These are phyloP conservation scores for Sarcocystis neurona DNA, from an alignment of 169 alveolate genomes.

Conservation along the genomic window DNA sequence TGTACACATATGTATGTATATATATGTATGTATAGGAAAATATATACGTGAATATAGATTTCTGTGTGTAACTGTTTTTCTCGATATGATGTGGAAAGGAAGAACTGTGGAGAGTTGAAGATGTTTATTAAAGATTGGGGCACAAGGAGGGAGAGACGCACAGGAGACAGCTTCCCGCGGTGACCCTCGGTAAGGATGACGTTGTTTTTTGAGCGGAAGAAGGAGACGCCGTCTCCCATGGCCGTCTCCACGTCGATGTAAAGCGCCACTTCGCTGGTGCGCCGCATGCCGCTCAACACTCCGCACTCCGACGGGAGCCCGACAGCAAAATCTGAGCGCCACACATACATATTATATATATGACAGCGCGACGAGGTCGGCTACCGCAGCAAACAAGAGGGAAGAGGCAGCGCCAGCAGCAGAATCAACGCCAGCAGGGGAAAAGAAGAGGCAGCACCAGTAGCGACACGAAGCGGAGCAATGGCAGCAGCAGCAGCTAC, in stretches of 20 bases:
- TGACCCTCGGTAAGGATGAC: slow-evolving; percentile 58
- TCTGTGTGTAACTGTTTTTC: neutral
- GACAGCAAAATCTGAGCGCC: slow-evolving; percentile 51
- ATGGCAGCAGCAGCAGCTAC: neutral
- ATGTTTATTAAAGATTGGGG: too few relatives aligned
- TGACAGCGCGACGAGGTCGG: neutral
- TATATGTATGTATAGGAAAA: too few relatives aligned
- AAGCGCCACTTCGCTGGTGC: slow-evolving; percentile 36
- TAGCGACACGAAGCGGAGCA: neutral
- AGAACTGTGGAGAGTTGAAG: too few relatives aligned
- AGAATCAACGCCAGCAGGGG: too few relatives aligned
- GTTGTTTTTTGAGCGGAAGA: slow-evolving; percentile 34
- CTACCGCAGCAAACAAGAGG: neutral
- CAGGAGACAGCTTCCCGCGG: slow-evolving; percentile 46
- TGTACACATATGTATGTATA: too few relatives aligned
- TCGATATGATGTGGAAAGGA: neutral
- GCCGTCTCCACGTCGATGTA: slow-evolving; percentile 48
- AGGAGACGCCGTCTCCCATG: slow-evolving; percentile 22
- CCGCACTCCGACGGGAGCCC: slow-evolving; percentile 50
- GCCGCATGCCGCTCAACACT: slow-evolving; percentile 58
- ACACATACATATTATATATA: neutral
- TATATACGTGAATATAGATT: too few relatives aligned
- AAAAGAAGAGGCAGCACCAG: neutral
- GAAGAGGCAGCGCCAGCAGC: neutral
- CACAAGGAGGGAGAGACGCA: neutral